Evolutionary conservation across 768 basidiomycete species (phyloP).

Genomic region (Symmetrospora coprosmae): DNA sequence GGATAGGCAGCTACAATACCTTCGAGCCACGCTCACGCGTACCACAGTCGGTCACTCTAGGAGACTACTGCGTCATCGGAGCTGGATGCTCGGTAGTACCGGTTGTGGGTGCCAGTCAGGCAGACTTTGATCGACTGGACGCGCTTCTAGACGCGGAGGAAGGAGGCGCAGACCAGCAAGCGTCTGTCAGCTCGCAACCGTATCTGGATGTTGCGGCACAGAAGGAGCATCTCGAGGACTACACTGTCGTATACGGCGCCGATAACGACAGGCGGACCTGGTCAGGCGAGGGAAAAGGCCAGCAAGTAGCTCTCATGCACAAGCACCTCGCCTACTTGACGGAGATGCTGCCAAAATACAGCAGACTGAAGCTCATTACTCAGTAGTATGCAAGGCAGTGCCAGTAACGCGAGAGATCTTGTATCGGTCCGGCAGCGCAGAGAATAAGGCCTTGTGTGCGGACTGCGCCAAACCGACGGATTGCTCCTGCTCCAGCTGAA

Average conservation of each 20-base stretch:
- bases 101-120: conserved; percentile 37
- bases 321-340: conserved; percentile 85
- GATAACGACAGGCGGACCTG: conserved; percentile 55
- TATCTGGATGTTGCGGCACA: conserved; percentile 35
- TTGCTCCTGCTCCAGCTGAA: too few relatives aligned
- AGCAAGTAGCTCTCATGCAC: conserved; percentile 64
- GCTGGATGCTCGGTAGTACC: conserved; percentile 62
- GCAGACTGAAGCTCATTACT: conserved; percentile 14
- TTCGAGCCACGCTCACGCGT: conserved; percentile 70
- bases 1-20: conserved; percentile 71
- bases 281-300: conserved; percentile 70
- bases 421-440: too few relatives aligned
- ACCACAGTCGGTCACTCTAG: conserved; percentile 65
- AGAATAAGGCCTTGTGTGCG: too few relatives aligned
- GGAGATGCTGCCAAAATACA: conserved; percentile 35
- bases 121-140: not conserved
- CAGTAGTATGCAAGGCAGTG: too few relatives aligned
- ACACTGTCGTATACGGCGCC: conserved; percentile 69
- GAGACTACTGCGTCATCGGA: conserved; percentile 68
- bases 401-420: too few relatives aligned
- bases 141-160: not conserved
- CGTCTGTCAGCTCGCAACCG: not conserved
- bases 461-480: too few relatives aligned
- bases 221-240: conserved; percentile 64
- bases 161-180: not conserved